Percentiles rank a stretch among this genome's conserved stretches.
Conservation (phyloP, 495 filamentous ascomycete species). For the Daldinia bambusicola region DNA sequence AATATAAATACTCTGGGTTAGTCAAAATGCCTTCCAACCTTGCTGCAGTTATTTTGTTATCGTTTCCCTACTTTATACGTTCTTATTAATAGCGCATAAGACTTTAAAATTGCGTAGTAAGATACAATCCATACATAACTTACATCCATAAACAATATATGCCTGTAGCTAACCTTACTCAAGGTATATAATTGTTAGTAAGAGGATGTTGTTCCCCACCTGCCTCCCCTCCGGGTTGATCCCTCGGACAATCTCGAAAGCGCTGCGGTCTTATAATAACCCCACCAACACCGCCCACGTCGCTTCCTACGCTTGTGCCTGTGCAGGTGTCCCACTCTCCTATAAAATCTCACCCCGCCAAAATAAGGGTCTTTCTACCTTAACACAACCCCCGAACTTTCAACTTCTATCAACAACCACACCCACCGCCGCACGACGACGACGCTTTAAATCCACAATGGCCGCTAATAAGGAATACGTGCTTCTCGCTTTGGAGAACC, state of each 20-base stretch:
- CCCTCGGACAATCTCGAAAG: slow-evolving; percentile 45
- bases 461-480: slow-evolving; percentile 77
- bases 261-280: slow-evolving; percentile 38
- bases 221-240: slow-evolving; percentile 32
- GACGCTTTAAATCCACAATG: slow-evolving; percentile 63
- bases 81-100: slow-evolving; percentile 6
- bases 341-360: slow-evolving; percentile 48
- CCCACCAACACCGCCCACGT: slow-evolving; percentile 27
- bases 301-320: slow-evolving; percentile 12
- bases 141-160: too few species aligned
- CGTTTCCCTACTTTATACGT: not conserved
- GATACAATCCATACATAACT: too few species aligned
- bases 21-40: too few species aligned
- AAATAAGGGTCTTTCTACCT: slow-evolving; percentile 21
- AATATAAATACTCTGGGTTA: not conserved
- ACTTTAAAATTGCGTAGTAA: slow-evolving; percentile 5
- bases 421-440: slow-evolving; percentile 1
- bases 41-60: too few species aligned
- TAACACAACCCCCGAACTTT: slow-evolving; percentile 18
- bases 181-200: not conserved
- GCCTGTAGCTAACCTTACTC: too few species aligned
- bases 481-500: slow-evolving; percentile 94
- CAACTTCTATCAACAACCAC: slow-evolving; percentile 2
- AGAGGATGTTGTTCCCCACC: slow-evolving; percentile 38
- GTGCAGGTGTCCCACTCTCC: slow-evolving; percentile 20